Evolutionary conservation across 106 monocot species (phyloP).

Genomic region (Dioscorea zingiberensis): DNA sequence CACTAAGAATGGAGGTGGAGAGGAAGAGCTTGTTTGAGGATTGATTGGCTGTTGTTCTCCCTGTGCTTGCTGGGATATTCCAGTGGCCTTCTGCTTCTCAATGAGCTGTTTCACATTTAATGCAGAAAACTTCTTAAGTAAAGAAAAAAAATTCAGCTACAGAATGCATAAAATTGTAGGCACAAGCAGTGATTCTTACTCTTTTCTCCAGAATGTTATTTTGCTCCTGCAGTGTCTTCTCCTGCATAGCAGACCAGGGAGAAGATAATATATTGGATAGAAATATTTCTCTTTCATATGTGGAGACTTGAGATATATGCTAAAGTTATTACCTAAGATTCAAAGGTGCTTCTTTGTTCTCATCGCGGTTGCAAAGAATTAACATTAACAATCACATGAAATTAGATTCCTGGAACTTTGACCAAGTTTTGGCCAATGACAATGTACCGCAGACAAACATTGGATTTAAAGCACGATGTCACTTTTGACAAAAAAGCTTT

Average conservation of each 20-base stretch:
- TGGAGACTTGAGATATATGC: no score
- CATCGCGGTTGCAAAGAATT: no score
- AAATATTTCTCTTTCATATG: no score
- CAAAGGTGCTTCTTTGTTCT: no score
- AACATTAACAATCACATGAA: no score
- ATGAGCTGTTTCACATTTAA: slow-evolving; percentile 13
- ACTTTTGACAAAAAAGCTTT: no score
- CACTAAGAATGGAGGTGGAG: slow-evolving; percentile 4
- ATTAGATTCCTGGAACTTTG: no score
- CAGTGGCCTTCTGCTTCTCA: slow-evolving; percentile 30
- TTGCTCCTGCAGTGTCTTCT: slow-evolving; percentile 37
- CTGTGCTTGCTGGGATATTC: slow-evolving; percentile 14
- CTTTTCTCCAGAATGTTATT: slow-evolving; percentile 43
- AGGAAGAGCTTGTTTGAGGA: slow-evolving; percentile 22
- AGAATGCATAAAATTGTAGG: not conserved
- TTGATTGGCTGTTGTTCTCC: slow-evolving; percentile 21
- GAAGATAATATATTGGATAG: not conserved
- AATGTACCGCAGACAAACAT: no score
- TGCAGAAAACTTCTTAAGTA: not conserved
- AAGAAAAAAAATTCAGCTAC: not conserved
- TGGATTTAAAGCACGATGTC: no score
- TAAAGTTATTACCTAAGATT: no score
- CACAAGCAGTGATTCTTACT: slow-evolving; percentile 13
- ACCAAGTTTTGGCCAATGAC: no score
- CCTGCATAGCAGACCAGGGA: slow-evolving; percentile 18